phyloP scores from a whole-genome alignment of 768 basidiomycete species.

The Tylopilus rubrobrunneus region DNA sequence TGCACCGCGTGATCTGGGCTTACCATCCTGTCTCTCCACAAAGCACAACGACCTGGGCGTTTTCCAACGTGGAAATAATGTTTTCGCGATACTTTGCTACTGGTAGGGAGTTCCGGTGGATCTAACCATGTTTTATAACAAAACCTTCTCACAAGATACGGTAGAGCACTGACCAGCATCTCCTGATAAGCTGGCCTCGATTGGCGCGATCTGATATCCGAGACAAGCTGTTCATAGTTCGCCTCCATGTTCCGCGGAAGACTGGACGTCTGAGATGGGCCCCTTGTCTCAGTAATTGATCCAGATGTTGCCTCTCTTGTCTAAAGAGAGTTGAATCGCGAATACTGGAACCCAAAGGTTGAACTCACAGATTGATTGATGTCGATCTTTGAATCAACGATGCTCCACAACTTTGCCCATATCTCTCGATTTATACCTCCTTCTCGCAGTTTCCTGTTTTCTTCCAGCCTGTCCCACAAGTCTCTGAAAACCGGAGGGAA shows the following conservation, averaged over 20 bases:
- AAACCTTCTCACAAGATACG: neutral
- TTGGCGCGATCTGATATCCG: slow-evolving; percentile 59
- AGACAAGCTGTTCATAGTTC: slow-evolving; percentile 49
- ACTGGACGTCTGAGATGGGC: slow-evolving; percentile 3
- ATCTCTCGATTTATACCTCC: slow-evolving; percentile 60
- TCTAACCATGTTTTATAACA: slow-evolving; percentile 35
- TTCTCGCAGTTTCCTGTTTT: slow-evolving; percentile 52
- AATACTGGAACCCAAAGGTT: neutral
- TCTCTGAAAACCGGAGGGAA: slow-evolving; percentile 84
- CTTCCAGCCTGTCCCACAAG: slow-evolving; percentile 89
- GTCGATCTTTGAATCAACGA: slow-evolving; percentile 62
- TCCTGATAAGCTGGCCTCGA: slow-evolving; percentile 68
- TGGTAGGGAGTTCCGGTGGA: slow-evolving; percentile 73
- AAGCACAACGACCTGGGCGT: slow-evolving; percentile 81
- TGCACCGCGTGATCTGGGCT: slow-evolving; percentile 38
- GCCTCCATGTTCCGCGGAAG: slow-evolving; percentile 11
- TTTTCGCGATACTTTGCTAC: slow-evolving; percentile 78
- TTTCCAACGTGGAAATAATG: slow-evolving; percentile 67
- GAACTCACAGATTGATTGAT: slow-evolving; percentile 38
- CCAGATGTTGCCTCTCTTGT: slow-evolving; percentile 17
- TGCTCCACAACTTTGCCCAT: slow-evolving; percentile 65
- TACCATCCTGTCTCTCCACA: slow-evolving; percentile 80
- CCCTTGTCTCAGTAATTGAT: slow-evolving; percentile 15
- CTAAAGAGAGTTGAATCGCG: slow-evolving; percentile 13
- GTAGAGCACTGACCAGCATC: slow-evolving; percentile 68